These are phyloP conservation scores for Eucalyptus pumila DNA, from an alignment of 345 rosid genomes.

Conservation along the genomic window DNA sequence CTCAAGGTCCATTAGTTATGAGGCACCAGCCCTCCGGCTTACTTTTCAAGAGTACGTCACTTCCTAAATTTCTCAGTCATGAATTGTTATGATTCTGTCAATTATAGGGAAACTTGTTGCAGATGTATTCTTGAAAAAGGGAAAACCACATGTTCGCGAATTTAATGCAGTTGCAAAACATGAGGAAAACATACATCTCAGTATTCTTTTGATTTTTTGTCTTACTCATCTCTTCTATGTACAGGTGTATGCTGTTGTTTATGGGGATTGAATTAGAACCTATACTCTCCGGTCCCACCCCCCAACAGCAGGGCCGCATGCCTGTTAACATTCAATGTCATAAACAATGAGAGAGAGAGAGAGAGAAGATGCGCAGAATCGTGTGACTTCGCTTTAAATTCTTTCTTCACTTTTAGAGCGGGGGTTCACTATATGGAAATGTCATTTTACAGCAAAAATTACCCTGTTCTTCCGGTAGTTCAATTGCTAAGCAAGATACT, in stretches of 20 bases:
- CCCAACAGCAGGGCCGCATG: not conserved
- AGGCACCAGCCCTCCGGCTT: not conserved
- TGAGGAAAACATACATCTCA: not conserved
- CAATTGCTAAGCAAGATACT: slow-evolving; percentile 50
- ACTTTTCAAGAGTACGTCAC: not conserved
- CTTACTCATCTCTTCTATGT: not conserved
- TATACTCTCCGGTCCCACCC: not conserved
- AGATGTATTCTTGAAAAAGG: not conserved
- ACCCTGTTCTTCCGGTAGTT: not conserved
- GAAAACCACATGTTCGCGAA: not conserved
- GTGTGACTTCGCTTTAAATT: not conserved
- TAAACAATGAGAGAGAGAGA: not conserved
- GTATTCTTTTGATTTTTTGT: accelerated
- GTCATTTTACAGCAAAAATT: not conserved
- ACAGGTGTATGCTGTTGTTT: not conserved
- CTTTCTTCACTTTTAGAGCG: not conserved
- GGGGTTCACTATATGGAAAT: not conserved
- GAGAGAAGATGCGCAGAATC: not conserved
- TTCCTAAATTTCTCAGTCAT: not conserved
- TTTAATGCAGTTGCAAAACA: not conserved
- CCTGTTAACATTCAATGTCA: not conserved
- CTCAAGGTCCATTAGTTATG: not conserved
- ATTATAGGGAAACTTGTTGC: not conserved
- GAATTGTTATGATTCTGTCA: not conserved
- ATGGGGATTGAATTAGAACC: not conserved